phyloP scores from a whole-genome alignment of 495 filamentous ascomycete genomes.

The Penicillium roqueforti region DNA sequence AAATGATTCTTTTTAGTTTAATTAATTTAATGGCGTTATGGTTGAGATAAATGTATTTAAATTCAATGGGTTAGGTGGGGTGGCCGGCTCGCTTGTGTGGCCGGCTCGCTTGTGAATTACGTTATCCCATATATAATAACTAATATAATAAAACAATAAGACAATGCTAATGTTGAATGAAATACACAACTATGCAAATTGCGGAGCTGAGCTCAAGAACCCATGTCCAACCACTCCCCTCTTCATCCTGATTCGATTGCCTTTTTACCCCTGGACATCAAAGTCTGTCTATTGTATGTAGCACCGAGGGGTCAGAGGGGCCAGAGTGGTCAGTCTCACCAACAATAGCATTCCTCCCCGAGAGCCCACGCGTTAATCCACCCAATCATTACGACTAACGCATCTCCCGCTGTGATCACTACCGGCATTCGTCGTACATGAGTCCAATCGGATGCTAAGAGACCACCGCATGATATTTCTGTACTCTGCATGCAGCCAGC shows the following conservation, averaged over 20 bases:
- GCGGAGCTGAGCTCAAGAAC: too few species aligned
- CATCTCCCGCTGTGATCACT: slow-evolving; percentile 20
- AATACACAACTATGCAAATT: too few species aligned
- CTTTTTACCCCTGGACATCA: not conserved
- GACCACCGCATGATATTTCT: not conserved
- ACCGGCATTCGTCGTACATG: slow-evolving; percentile 15
- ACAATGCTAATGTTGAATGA: not conserved
- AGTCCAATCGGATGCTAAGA: slow-evolving; percentile 15
- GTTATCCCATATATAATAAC: too few species aligned
- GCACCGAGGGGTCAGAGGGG: not conserved
- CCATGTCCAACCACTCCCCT: not conserved
- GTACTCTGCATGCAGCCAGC: not conserved
- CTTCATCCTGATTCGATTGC: not conserved
- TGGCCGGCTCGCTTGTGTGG: too few species aligned
- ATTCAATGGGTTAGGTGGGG: too few species aligned
- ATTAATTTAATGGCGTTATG: too few species aligned
- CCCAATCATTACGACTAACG: slow-evolving; percentile 18
- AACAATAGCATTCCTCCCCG: not conserved
- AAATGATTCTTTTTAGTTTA: too few species aligned
- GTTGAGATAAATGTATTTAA: too few species aligned
- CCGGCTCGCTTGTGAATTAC: too few species aligned
- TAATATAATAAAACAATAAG: too few species aligned
- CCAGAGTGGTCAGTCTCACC: not conserved
- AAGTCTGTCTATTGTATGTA: not conserved
- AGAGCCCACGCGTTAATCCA: slow-evolving; percentile 16